Base-by-base conservation (phyloP, 306 rosid species). In the Begonia peltatifolia region DNA sequence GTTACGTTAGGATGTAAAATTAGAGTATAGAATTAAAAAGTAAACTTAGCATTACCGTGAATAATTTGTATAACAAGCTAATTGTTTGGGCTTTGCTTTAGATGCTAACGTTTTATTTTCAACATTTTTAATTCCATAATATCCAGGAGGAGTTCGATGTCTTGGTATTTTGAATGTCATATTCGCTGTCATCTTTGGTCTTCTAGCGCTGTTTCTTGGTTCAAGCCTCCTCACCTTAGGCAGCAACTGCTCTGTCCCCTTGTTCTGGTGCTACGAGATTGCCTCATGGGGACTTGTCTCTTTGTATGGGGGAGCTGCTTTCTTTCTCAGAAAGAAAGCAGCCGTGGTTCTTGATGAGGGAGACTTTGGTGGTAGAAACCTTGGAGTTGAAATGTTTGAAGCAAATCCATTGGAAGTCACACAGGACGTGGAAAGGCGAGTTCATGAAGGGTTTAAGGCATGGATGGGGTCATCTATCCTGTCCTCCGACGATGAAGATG, bases 391-490 rank as follows among this genome's bases (percentile, higher is more conserved):
- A 75, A 90, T 90, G 99, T 67, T 90, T 71, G 99, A 80, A 71
- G 69, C 93, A 2, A 79, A 62, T 66, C 83, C 86, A 11, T 1
- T 79, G 64, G 94, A 74, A 35, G 83, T 86, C 65, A 76, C 95
- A n/a, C 93, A 94, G 16, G 94, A 81, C 47, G 79, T 90, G 68
- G 94, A 90, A 70, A 79, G 93, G 61, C 79, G 84, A 46, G 87
- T 83, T 42, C 77, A 61, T 50, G 99, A 83, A 76, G 96, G 95
- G 59, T 90, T 90, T 55, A 90, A 79, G 65, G 73, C 92, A 51
- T 90, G 99, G 99, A 90, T 90, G 96, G 96, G 96, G 9, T 70
- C 96, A 10, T 86, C 99, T 56, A 84, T 86, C 72, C 74, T 86
- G 62, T 90, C 99, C 22, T 90, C 99, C 0, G 96, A 90, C 5